A percentile compares a stretch with the other conserved stretches of the same genome.
phyloP scores from a whole-genome alignment of 2,329 filamentous ascomycete genomes.

The Blastomyces silverae region DNA sequence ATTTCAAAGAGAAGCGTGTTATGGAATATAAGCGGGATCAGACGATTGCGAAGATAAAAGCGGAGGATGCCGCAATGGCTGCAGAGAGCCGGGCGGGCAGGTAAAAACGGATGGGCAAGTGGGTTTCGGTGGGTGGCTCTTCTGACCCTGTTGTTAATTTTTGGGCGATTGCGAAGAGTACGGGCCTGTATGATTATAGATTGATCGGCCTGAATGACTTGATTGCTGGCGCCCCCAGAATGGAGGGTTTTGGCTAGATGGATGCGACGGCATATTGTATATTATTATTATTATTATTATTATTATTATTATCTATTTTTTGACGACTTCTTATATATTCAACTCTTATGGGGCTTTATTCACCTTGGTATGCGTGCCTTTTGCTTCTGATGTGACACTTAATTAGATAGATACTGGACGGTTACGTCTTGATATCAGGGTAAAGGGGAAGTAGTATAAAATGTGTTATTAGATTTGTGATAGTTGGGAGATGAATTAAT shows the following conservation, averaged over 20 bases:
- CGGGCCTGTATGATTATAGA: background rate
- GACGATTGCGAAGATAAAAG: conserved; percentile 67
- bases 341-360: background rate
- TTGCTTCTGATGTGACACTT: background rate
- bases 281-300: conserved; percentile 1
- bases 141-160: background rate
- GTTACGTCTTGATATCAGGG: background rate
- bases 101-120: conserved; percentile 10
- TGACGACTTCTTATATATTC: background rate
- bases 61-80: conserved; percentile 63
- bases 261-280: background rate
- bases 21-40: conserved; percentile 82
- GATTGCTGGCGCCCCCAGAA: background rate
- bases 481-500: background rate
- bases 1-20: conserved; percentile 94
- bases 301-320: background rate
- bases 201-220: background rate
- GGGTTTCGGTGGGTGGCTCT: conserved; percentile 14
- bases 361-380: background rate
- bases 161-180: background rate
- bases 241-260: background rate
- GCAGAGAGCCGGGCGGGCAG: conserved; percentile 36
- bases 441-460: background rate
- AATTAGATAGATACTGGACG: background rate
- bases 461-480: background rate